Evolutionary conservation across 176 grass and related monocot genomes (phyloP).

Genomic region (Raddia guianensis): DNA sequence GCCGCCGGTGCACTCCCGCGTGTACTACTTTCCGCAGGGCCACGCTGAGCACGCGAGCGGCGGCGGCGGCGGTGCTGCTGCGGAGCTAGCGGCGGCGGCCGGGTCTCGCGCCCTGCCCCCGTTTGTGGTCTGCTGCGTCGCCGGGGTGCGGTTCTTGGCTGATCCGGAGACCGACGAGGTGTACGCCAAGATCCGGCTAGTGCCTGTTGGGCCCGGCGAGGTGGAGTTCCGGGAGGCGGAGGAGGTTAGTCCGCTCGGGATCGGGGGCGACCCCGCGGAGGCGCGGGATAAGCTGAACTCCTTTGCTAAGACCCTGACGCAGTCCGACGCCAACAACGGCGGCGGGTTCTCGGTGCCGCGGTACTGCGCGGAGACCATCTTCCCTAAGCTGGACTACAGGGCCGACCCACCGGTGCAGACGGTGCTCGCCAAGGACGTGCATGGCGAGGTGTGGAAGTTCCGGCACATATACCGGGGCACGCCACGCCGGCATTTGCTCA

Average conservation of each 20-base stretch:
- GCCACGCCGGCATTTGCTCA: slow-evolving; percentile 68
- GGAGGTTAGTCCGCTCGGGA: slow-evolving; percentile 15
- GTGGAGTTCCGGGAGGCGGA: slow-evolving; percentile 29
- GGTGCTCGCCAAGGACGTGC: slow-evolving; percentile 64
- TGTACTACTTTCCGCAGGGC: slow-evolving; percentile 98
- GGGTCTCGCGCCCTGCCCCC: slow-evolving; percentile 47
- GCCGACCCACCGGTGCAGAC: slow-evolving; percentile 61
- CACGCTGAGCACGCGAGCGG: slow-evolving; percentile 80
- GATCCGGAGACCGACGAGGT: slow-evolving; percentile 84
- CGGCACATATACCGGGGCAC: slow-evolving; percentile 75
- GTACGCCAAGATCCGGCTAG: slow-evolving; percentile 66
- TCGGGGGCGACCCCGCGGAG: background rate
- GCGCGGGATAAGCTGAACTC: slow-evolving; percentile 37
- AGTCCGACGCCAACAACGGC: slow-evolving; percentile 76
- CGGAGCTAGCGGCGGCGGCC: slow-evolving; percentile 34
- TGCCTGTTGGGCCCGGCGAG: slow-evolving; percentile 46
- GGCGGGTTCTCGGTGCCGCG: slow-evolving; percentile 72
- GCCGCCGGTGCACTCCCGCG: slow-evolving; percentile 52
- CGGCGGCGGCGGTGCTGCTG: slow-evolving; percentile 3
- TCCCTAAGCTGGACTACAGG: slow-evolving; percentile 66
- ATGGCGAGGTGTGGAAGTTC: slow-evolving; percentile 71
- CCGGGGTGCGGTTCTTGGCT: slow-evolving; percentile 64
- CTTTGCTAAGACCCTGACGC: slow-evolving; percentile 67
- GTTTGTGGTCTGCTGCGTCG: slow-evolving; percentile 58
- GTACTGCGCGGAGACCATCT: slow-evolving; percentile 74